These are phyloP conservation scores for Vitis labrusca DNA, from an alignment of 164 flowering plant genomes.

Conservation along the genomic window DNA sequence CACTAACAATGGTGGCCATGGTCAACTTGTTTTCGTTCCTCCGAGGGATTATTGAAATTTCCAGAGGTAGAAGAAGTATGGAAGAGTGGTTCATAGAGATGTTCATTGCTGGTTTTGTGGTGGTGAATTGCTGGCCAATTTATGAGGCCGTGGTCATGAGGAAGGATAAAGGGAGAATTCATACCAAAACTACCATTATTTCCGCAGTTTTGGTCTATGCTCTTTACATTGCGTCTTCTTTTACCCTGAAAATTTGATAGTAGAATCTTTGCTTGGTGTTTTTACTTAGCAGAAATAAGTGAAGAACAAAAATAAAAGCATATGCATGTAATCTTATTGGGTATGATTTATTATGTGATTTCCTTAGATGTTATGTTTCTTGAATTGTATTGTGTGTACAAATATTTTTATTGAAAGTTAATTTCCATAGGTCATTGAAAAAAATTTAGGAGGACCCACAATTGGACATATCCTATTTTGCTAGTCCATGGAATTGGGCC, in stretches of 20 bases:
- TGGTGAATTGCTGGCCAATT: slow-evolving; percentile 54
- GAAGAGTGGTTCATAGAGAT: slow-evolving; percentile 28
- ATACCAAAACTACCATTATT: slow-evolving; percentile 9
- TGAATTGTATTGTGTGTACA: too few relatives aligned
- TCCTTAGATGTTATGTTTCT: too few relatives aligned
- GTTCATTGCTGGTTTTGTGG: slow-evolving; percentile 46
- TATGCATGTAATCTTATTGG: too few relatives aligned
- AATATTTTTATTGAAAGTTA: too few relatives aligned
- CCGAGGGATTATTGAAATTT: slow-evolving; percentile 16
- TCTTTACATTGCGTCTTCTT: slow-evolving; percentile 2
- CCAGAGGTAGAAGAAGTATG: slow-evolving; percentile 24
- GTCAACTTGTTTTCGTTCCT: slow-evolving; percentile 49
- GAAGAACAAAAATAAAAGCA: too few relatives aligned
- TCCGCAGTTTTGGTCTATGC: slow-evolving; percentile 8
- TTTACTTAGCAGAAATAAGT: too few relatives aligned
- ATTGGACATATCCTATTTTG: too few relatives aligned
- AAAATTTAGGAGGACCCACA: too few relatives aligned
- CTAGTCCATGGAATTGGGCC: too few relatives aligned
- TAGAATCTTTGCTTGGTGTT: too few relatives aligned
- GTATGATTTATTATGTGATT: too few relatives aligned
- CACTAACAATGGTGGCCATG: slow-evolving; percentile 46
- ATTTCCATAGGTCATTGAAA: too few relatives aligned
- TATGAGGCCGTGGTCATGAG: slow-evolving; percentile 69
- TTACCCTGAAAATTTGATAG: neutral
- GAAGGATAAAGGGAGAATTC: slow-evolving; percentile 24